Conservation (phyloP, 352 stramenopile species). For the Aphanomyces euteiches region DNA sequence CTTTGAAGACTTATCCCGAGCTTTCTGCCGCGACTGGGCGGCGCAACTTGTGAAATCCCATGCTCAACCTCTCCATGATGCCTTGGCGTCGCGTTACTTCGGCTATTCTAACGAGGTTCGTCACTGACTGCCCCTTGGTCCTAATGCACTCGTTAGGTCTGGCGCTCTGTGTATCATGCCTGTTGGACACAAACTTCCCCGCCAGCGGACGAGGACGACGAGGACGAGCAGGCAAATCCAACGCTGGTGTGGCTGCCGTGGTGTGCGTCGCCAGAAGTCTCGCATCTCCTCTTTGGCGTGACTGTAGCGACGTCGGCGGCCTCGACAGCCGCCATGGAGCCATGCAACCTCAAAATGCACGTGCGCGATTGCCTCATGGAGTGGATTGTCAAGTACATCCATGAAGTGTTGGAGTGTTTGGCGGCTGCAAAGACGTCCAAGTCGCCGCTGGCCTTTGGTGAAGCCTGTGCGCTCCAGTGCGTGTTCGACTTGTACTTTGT, state of each 20-base stretch:
- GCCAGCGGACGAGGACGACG: conserved; percentile 21
- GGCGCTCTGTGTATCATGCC: conserved; percentile 18
- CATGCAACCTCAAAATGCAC: neutral
- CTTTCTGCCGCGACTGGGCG: conserved; percentile 8
- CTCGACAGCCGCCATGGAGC: neutral
- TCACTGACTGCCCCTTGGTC: neutral
- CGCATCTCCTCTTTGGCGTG: conserved; percentile 35
- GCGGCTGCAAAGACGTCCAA: neutral
- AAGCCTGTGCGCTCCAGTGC: conserved; percentile 81
- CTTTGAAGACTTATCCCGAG: conserved; percentile 4
- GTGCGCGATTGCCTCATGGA: conserved; percentile 1
- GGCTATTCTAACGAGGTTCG: conserved; percentile 30
- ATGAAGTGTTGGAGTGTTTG: neutral
- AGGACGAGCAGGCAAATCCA: conserved; percentile 42
- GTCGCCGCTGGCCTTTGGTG: conserved; percentile 63
- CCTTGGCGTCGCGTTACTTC: conserved; percentile 9
- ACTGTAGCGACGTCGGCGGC: neutral
- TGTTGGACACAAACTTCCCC: conserved; percentile 18
- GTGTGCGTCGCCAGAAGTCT: conserved; percentile 77
- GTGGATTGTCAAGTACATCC: conserved; percentile 10
- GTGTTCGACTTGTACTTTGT: conserved; percentile 90
- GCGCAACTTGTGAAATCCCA: neutral
- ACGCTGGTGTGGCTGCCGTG: conserved; percentile 83
- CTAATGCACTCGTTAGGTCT: neutral
- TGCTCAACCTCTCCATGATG: neutral